Conservation (phyloP, 2,329 filamentous ascomycete genomes). For the Madurella mycetomatis region DNA sequence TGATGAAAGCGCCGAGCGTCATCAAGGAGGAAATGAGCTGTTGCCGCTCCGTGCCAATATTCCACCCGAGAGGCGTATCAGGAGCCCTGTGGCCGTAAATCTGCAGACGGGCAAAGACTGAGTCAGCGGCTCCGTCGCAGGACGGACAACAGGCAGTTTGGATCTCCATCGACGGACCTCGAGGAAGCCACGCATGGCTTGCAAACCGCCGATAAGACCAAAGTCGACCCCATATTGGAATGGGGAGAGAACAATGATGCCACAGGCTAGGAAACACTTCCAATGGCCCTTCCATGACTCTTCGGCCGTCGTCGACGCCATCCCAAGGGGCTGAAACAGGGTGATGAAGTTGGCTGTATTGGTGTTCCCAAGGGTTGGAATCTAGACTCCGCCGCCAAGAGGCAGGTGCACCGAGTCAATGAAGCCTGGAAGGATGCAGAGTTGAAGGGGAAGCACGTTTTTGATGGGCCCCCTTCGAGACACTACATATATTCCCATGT, state of each 20-base stretch:
- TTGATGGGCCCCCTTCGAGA: too few relatives aligned
- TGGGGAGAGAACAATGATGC: conserved; percentile 41
- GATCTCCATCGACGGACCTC: conserved; percentile 27
- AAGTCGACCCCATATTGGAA: conserved; percentile 49
- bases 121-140: background rate
- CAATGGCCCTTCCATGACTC: conserved; percentile 36
- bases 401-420: too few relatives aligned
- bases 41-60: conserved; percentile 41
- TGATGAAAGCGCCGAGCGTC: conserved; percentile 44
- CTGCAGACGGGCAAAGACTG: conserved; percentile 19
- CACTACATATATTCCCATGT: too few relatives aligned
- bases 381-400: too few relatives aligned
- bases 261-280: conserved; percentile 44
- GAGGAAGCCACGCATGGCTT: conserved; percentile 45
- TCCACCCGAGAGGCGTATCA: conserved; percentile 39
- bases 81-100: conserved; percentile 36
- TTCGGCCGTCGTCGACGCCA: conserved; percentile 13
- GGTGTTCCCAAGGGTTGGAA: background rate
- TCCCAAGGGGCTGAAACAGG: background rate
- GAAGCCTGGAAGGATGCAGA: too few relatives aligned
- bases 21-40: conserved; percentile 47
- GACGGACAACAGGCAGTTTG: background rate
- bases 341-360: background rate
- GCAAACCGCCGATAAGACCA: conserved; percentile 44
- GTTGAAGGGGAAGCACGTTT: too few relatives aligned